Percentiles rank a stretch among this genome's conserved stretches.
Evolutionary conservation across 176 grass and related monocot genomes (phyloP).

Genomic region (Melocanna baccifera): DNA sequence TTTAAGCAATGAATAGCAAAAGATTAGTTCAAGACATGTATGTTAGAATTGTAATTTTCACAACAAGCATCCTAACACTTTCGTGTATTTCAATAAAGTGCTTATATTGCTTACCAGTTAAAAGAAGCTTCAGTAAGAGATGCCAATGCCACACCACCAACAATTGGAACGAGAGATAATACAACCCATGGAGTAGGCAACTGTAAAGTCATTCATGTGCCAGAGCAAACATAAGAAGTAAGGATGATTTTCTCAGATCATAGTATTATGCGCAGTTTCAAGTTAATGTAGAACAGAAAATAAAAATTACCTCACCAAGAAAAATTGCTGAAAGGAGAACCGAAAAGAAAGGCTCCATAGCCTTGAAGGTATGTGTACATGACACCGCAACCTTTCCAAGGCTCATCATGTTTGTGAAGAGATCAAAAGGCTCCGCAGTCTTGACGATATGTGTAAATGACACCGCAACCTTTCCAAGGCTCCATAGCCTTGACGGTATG

Average conservation of each 20-base stretch:
- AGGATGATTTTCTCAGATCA: not conserved
- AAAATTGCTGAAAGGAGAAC: slow-evolving; percentile 80
- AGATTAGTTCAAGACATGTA: slow-evolving; percentile 2
- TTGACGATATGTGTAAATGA: slow-evolving; percentile 89
- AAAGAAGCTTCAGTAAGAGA: slow-evolving; percentile 94
- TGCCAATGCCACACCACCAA: slow-evolving; percentile 91
- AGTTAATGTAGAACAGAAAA: not conserved
- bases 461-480: slow-evolving; percentile 77
- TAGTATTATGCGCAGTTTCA: not conserved
- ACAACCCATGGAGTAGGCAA: slow-evolving; percentile 81
- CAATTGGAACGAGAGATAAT: slow-evolving; percentile 79
- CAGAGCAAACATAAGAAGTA: not conserved
- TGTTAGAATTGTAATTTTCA: slow-evolving; percentile 10
- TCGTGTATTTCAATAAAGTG: not conserved
- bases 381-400: slow-evolving; percentile 81
- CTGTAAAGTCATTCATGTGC: slow-evolving; percentile 41
- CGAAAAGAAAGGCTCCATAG: slow-evolving; percentile 77
- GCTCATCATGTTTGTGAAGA: slow-evolving; percentile 81
- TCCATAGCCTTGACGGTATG: slow-evolving; percentile 30
- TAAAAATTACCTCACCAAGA: slow-evolving; percentile 56
- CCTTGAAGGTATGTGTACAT: slow-evolving; percentile 84
- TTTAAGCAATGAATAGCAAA: not conserved
- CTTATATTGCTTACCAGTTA: slow-evolving; percentile 61
- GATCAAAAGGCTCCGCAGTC: slow-evolving; percentile 67
- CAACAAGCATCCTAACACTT: not conserved